Percentiles rank a stretch among this genome's conserved stretches.
Conservation (phyloP, 441 rosid genomes). For the Raphanus hybrid region DNA sequence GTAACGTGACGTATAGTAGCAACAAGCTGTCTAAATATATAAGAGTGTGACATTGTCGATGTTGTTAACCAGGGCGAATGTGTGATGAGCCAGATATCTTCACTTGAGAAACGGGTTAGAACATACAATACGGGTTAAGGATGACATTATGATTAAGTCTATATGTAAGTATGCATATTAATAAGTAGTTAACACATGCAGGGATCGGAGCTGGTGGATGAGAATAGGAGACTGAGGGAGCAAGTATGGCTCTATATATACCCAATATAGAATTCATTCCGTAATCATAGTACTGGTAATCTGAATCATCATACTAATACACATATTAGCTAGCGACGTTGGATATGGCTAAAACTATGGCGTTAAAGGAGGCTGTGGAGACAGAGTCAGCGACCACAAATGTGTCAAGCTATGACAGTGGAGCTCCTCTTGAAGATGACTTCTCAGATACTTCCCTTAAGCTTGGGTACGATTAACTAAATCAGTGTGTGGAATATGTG, state of each 20-base stretch:
- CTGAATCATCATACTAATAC: not conserved
- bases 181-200: conserved; percentile 32
- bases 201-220: conserved; percentile 76
- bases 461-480: conserved; percentile 31
- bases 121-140: not conserved
- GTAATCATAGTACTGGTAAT: not conserved
- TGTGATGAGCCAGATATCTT: conserved; percentile 67
- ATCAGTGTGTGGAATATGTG: not conserved
- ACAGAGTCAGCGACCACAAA: conserved; percentile 40
- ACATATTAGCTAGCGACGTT: conserved; percentile 20
- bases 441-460: conserved; percentile 39
- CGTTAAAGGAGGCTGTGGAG: conserved; percentile 19
- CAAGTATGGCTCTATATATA: conserved; percentile 51
- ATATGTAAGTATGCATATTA: not conserved
- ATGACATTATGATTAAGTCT: not conserved
- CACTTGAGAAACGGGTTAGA: conserved; percentile 75
- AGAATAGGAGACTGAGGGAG: conserved; percentile 67
- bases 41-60: not conserved
- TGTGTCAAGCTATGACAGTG: conserved; percentile 36
- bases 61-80: conserved; percentile 59
- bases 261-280: not conserved
- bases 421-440: conserved; percentile 33
- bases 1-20: not conserved
- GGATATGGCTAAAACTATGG: conserved; percentile 25
- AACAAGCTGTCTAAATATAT: not conserved